Evolutionary conservation across 1,139 yeast genomes (phyloP).

Genomic region (Yamadazyma trypodendri): DNA sequence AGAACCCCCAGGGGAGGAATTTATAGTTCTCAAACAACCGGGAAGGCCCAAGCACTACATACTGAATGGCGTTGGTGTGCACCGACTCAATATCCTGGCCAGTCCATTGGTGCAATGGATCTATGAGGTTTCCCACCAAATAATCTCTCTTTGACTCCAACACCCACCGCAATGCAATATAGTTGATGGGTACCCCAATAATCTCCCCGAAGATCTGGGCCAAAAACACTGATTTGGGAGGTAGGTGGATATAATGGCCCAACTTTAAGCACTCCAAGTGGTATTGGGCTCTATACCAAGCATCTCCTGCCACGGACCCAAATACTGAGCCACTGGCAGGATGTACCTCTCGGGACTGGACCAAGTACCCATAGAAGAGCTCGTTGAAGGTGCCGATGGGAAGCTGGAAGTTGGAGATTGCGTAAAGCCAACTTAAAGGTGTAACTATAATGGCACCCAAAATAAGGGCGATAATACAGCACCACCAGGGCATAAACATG

Average conservation of each 20-base stretch:
- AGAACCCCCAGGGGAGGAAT: slow-evolving; percentile 44
- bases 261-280: slow-evolving; percentile 48
- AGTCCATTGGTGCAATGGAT: slow-evolving; percentile 54
- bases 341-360: slow-evolving; percentile 34
- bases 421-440: slow-evolving; percentile 51
- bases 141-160: slow-evolving; percentile 36
- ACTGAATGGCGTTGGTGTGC: slow-evolving; percentile 50
- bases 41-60: slow-evolving; percentile 48
- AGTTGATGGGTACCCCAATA: slow-evolving; percentile 51
- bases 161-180: slow-evolving; percentile 48
- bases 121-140: slow-evolving; percentile 35
- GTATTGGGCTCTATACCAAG: slow-evolving; percentile 54
- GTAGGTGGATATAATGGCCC: slow-evolving; percentile 49
- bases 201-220: slow-evolving; percentile 51
- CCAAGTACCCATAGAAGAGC: slow-evolving; percentile 45
- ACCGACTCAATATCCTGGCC: slow-evolving; percentile 42
- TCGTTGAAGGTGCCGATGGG: slow-evolving; percentile 55
- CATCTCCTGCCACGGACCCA: slow-evolving; percentile 52
- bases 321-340: slow-evolving; percentile 51
- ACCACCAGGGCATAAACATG: slow-evolving; percentile 52
- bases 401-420: slow-evolving; percentile 49
- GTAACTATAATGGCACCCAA: slow-evolving; percentile 47
- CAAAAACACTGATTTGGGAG: slow-evolving; percentile 46
- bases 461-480: slow-evolving; percentile 40
- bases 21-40: slow-evolving; percentile 41